Evolutionary conservation across 805 yeast species (phyloP), one percentile per base, ranked within the genome.

Genomic region (Candida nemodendra): DNA sequence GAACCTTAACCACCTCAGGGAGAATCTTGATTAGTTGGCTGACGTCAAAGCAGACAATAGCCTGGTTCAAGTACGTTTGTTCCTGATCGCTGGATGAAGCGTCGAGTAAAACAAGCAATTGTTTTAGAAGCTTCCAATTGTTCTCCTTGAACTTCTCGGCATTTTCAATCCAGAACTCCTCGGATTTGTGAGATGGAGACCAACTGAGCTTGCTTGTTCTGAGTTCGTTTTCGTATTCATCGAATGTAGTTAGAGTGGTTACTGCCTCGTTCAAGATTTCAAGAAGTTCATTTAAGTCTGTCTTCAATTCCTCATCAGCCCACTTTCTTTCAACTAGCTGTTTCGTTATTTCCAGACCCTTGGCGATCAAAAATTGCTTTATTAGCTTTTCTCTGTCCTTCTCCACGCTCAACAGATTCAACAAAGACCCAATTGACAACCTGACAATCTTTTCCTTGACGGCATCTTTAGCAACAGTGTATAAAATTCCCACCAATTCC

Each of bases 381-480:
- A 86, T 69, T 30, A 74, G 70, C 18, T 45, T 44, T 63, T 71
- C 59, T 68, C 66, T 69, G 48, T 59, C 68, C 32, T 57, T 56
- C 51, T 65, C 49, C 51, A 54, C 51, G 6, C 65, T 56, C 34
- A 81, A 66, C 34, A 84, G 68, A 54, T 84, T 84, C 53, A 78
- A 65, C 47, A 90, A 67, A 27, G 84, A 78, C 1, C 95, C 81
- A 18, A 89, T 71, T n/a, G 93, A 73, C 30, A 93, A 69, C 57
- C 99, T 75, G 22, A 88, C 84, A 38, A 93, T 79, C 68, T 93
- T 93, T 65, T 90, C 95, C 68, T 93, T 93, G 49, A 91, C 85
- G 2, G 96, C 86, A 41, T 79, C 78, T 57, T 84, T 85, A 19
- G 89, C 78, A 32, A 86, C 70, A 27, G 64, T 62, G 44, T 76